phyloP scores from a whole-genome alignment of 306 rosid species.

The Lagenaria siceraria region DNA sequence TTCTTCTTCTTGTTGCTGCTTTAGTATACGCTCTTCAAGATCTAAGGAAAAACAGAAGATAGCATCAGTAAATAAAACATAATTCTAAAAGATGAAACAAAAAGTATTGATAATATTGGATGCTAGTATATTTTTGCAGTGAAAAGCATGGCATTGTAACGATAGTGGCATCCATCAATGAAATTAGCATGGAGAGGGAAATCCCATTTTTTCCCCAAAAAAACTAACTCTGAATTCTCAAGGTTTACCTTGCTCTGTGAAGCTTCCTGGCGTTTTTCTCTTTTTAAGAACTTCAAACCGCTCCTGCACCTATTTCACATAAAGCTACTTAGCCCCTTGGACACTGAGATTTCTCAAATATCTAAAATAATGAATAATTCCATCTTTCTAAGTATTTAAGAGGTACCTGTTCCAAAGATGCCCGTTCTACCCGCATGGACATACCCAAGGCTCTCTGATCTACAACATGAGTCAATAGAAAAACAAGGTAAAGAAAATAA shows the following conservation, averaged over 20 bases:
- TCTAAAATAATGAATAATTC: neutral
- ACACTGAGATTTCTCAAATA: neutral
- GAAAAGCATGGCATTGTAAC: neutral
- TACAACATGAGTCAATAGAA: slow-evolving; percentile 12
- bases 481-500: neutral
- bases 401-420: slow-evolving; percentile 80
- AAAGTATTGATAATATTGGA: neutral
- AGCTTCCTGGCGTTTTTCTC: slow-evolving; percentile 63
- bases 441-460: slow-evolving; percentile 98
- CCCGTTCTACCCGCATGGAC: slow-evolving; percentile 97
- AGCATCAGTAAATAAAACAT: neutral
- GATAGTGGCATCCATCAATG: neutral
- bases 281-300: slow-evolving; percentile 81
- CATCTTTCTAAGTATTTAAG: neutral
- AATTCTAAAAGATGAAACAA: neutral
- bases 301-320: slow-evolving; percentile 68
- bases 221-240: neutral
- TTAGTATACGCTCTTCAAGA: slow-evolving; percentile 83
- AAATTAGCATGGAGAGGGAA: neutral
- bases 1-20: slow-evolving; percentile 96
- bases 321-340: slow-evolving; percentile 7
- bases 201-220: neutral
- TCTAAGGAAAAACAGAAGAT: slow-evolving; percentile 23
- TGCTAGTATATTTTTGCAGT: neutral
- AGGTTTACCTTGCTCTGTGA: slow-evolving; percentile 81